A percentile compares a stretch with the other conserved stretches of the same genome.
These are phyloP conservation scores for Mallotus japonicus DNA, from an alignment of 441 rosid genomes.

Conservation along the genomic window DNA sequence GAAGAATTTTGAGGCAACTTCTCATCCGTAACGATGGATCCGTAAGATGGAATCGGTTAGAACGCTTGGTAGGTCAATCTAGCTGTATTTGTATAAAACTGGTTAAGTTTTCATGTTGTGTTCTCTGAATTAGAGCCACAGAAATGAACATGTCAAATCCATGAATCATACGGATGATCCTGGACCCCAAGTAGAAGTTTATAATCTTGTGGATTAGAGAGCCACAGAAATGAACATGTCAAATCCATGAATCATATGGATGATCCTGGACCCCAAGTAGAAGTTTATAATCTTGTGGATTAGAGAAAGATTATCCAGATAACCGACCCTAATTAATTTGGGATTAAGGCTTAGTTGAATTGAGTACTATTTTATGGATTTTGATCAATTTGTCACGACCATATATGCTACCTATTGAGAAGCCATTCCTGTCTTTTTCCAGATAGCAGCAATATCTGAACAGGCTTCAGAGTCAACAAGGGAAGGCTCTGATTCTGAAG, in stretches of 20 bases:
- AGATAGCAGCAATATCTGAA: conserved; percentile 92
- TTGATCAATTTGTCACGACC: neutral
- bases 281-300: no score
- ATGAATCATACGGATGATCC: neutral
- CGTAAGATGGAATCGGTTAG: conserved; percentile 92
- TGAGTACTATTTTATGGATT: neutral
- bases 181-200: no score
- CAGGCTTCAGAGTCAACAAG: conserved; percentile 60
- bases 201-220: no score
- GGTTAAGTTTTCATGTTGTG: neutral
- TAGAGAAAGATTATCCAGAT: no score
- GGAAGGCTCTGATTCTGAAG: conserved; percentile 37
- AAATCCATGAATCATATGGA: neutral
- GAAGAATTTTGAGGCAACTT: conserved; percentile 87
- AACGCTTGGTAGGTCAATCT: conserved; percentile 65
- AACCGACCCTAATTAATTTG: neutral
- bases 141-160: neutral
- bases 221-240: neutral
- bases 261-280: no score
- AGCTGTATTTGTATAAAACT: neutral
- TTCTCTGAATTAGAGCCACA: neutral
- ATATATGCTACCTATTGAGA: neutral
- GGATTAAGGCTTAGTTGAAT: neutral
- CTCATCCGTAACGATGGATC: conserved; percentile 86
- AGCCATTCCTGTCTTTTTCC: conserved; percentile 21